Base-by-base conservation (phyloP, 1,284 basidiomycete genomes). In the Rhodotorula sp. region DNA sequence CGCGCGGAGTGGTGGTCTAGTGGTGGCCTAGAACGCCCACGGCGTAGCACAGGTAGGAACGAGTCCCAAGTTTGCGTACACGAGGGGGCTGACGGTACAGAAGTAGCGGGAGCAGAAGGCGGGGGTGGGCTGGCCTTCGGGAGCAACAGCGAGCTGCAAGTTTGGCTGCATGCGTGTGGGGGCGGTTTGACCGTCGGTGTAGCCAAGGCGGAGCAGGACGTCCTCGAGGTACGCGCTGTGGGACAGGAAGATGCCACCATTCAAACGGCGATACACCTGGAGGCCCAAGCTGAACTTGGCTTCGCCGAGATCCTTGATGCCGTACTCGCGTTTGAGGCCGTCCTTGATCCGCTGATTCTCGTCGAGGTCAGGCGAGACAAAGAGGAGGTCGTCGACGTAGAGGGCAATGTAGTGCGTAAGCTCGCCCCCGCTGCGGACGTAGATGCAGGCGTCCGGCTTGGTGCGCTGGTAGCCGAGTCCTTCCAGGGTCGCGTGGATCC, bases 201-300 rank as follows among this genome's bases (percentile, higher is more conserved):
- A 81, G 1, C 77, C 71, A 62, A 78, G 81, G 10, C 73, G 57
- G 3, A 79, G 69, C 2, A 86, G 80, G 12, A 84, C 77, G 29
- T 79, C 68, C 1, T 80, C 60, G 43, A 80, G 78, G 70, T 84
- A 84, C 12, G 80, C 79, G 0, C 67, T 58, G 49, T 83, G 82
- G 1, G 70, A 78, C 18, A 83, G 70, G 26, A 75, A 67, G 29
- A 83, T 76, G 5, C 79, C n/a, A n/a, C 79, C 68, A 5, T 61
- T 52, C 21, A 76, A 63, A 62, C 83, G n/a, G n/a, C n/a, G n/a
- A n/a, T n/a, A n/a, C n/a, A n/a, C n/a, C 65, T 81, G 75, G 56
- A 83, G 78, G 6, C 82, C 81, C 51, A 84, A 77, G 26, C 84
- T 69, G 76, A 77, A 81, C 16, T 71, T 71, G 34, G 80, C 76